phyloP scores from a whole-genome alignment of 139 green algal species.

The Raphidocelis subcapitata region DNA sequence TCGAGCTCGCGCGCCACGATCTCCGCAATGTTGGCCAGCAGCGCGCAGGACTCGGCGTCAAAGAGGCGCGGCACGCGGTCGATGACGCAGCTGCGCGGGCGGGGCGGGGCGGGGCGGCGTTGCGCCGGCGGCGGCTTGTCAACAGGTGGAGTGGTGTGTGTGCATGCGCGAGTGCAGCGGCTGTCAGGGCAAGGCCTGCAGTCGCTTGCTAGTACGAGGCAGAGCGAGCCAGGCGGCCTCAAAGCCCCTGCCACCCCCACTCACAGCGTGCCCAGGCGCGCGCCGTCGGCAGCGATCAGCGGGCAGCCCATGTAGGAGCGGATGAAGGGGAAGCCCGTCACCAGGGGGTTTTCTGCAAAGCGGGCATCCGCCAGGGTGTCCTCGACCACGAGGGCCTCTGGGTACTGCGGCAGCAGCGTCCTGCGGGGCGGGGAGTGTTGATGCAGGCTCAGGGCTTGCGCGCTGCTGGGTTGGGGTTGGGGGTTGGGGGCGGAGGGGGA shows the following conservation, averaged over 20 bases:
- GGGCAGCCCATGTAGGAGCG: conserved; percentile 89
- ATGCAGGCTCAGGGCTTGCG: background rate
- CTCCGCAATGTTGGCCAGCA: conserved; percentile 84
- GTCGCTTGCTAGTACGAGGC: no score
- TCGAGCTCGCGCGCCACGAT: conserved; percentile 86
- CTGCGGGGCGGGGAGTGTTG: conserved; percentile 20
- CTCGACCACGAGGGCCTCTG: conserved; percentile 75
- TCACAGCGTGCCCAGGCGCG: conserved; percentile 73
- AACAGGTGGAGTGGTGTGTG: no score
- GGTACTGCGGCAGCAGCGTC: conserved; percentile 72
- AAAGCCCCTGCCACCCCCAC: background rate
- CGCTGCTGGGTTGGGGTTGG: background rate
- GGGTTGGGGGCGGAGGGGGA: background rate
- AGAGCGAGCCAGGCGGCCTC: no score
- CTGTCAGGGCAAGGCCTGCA: no score
- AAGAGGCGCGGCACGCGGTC: conserved; percentile 74
- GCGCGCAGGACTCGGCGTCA: conserved; percentile 61
- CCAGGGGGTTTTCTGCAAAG: conserved; percentile 76
- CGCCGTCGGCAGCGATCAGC: conserved; percentile 62
- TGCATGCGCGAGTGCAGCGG: no score
- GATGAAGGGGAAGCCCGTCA: conserved; percentile 66
- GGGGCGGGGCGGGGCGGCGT: no score
- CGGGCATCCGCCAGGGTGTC: conserved; percentile 69
- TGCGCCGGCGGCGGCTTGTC: no score
- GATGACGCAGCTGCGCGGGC: conserved; percentile 67